These are phyloP conservation scores for Syzygium aqueum DNA, from an alignment of 345 rosid species.

Conservation along the genomic window DNA sequence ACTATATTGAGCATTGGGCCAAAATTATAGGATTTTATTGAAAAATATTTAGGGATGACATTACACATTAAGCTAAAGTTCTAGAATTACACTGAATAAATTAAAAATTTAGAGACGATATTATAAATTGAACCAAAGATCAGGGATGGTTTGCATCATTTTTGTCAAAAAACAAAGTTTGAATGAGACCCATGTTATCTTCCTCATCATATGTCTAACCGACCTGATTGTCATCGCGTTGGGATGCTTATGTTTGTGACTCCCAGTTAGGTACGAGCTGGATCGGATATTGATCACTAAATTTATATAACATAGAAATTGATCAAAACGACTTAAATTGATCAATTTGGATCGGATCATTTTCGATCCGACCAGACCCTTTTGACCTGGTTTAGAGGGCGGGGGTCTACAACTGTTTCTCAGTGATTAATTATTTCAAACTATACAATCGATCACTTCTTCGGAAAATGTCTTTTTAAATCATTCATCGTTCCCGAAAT, in stretches of 20 bases:
- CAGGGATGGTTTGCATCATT: too few species aligned
- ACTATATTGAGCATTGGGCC: fast-evolving
- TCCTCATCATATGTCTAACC: not conserved
- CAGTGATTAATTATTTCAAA: not conserved
- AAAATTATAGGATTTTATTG: not conserved
- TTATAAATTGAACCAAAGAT: too few species aligned
- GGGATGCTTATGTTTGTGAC: not conserved
- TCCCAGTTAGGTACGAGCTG: not conserved
- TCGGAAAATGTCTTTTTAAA: not conserved
- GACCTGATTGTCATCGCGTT: not conserved
- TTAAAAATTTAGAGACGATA: not conserved
- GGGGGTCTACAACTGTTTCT: not conserved
- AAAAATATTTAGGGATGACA: not conserved
- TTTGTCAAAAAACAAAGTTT: too few species aligned
- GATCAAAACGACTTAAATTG: too few species aligned
- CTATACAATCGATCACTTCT: not conserved
- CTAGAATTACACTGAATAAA: too few species aligned
- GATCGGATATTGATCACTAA: too few species aligned
- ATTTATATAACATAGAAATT: too few species aligned
- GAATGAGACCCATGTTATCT: not conserved
- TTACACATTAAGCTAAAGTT: not conserved
- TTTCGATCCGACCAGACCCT: too few species aligned
- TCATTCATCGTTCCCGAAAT: not conserved
- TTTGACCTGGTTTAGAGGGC: too few species aligned
- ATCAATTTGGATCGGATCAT: too few species aligned